Evolutionary conservation across 2,329 filamentous ascomycete genomes (phyloP).

Genomic region (Calonectria pseudoreteaudii): DNA sequence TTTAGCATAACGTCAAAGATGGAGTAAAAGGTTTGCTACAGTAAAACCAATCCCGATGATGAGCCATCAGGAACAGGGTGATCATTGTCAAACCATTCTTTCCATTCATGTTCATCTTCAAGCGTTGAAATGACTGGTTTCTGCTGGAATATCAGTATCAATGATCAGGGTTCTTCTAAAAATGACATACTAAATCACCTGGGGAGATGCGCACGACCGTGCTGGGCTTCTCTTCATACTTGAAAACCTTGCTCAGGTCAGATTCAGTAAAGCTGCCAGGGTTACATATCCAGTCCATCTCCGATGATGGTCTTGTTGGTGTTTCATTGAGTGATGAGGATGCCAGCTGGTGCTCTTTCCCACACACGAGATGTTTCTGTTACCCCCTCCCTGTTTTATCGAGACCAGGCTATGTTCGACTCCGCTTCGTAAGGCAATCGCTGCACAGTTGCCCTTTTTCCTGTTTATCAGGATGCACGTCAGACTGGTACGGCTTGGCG

Average conservation of each 20-base stretch:
- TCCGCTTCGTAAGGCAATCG: too few species aligned
- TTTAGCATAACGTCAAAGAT: too few species aligned
- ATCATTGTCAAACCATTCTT: not conserved
- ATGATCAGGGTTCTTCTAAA: not conserved
- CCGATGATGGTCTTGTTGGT: not conserved
- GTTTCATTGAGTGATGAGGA: too few species aligned
- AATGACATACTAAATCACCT: not conserved
- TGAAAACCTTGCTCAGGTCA: not conserved
- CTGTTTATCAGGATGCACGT: too few species aligned
- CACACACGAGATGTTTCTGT: too few species aligned
- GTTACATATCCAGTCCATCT: not conserved
- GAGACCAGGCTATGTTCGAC: too few species aligned
- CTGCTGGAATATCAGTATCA: not conserved
- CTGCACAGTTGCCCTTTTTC: too few species aligned
- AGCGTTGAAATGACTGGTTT: not conserved
- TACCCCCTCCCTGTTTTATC: too few species aligned
- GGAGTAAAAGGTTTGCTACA: not conserved
- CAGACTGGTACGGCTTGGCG: too few species aligned
- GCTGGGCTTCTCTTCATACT: not conserved
- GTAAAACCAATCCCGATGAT: not conserved
- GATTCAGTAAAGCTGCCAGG: not conserved
- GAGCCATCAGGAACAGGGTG: not conserved
- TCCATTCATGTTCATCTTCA: not conserved
- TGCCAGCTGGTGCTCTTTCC: too few species aligned
- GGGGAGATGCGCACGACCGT: not conserved